phyloP scores from a whole-genome alignment of 2,329 filamentous ascomycete species.

The Gliomastix tumulicola region DNA sequence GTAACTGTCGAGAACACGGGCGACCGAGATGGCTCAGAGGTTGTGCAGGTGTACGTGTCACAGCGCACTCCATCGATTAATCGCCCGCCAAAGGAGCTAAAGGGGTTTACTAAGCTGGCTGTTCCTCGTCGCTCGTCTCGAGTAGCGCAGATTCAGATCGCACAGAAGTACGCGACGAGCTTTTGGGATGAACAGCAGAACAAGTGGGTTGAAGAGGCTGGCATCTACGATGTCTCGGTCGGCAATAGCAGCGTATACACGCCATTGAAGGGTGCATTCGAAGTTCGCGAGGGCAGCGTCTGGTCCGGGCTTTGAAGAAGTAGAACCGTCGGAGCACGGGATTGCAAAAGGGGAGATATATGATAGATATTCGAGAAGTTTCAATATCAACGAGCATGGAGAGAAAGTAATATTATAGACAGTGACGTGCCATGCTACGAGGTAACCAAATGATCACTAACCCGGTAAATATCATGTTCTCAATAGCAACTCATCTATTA shows the following conservation, averaged over 20 bases:
- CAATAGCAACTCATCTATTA: no score
- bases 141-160: constrained; percentile 45
- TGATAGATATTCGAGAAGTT: no score
- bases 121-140: constrained; percentile 53
- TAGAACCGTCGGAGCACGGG: not conserved
- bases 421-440: no score
- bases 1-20: constrained; percentile 54
- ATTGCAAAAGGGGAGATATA: not conserved
- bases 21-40: constrained; percentile 40
- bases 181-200: constrained; percentile 63
- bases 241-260: constrained; percentile 41
- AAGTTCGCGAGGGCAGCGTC: not conserved
- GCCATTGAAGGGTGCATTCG: not conserved
- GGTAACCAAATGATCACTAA: no score
- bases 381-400: no score
- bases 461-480: no score
- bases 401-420: no score
- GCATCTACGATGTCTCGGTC: constrained; percentile 56
- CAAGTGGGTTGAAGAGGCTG: constrained; percentile 60
- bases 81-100: constrained; percentile 54
- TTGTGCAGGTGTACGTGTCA: constrained; percentile 51
- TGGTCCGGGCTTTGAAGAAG: not conserved
- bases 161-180: constrained; percentile 52
- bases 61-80: constrained; percentile 40
- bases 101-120: constrained; percentile 58